These are phyloP conservation scores for Lactifluus volemus DNA, from an alignment of 768 basidiomycete species.

Conservation along the genomic window DNA sequence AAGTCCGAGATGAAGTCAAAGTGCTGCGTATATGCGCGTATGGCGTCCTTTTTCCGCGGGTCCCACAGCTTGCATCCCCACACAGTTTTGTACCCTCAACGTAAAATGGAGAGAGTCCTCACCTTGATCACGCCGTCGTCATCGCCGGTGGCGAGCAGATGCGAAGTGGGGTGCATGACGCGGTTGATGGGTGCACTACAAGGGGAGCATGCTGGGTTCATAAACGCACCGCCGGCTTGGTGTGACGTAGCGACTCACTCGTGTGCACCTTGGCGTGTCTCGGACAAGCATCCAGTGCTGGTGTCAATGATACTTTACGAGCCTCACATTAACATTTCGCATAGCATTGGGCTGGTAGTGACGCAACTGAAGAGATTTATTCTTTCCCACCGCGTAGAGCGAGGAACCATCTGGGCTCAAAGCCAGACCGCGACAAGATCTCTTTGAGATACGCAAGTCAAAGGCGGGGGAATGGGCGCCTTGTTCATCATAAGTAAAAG, in stretches of 20 bases:
- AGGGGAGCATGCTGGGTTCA: constrained; percentile 10
- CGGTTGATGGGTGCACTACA: constrained; percentile 78
- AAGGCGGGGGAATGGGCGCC: constrained; percentile 50
- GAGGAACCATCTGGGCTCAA: constrained; percentile 57
- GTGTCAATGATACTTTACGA: constrained; percentile 57
- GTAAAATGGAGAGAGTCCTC: neutral
- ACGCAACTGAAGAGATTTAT: constrained; percentile 74
- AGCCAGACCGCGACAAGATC: constrained; percentile 71
- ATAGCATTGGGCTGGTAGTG: neutral
- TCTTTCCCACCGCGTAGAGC: constrained; percentile 77
- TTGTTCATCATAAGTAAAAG: constrained; percentile 69
- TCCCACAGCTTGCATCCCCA: constrained; percentile 70
- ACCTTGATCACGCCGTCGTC: constrained; percentile 95
- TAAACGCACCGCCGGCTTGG: constrained; percentile 9
- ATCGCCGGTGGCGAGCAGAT: constrained; percentile 78
- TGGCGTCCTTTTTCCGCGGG: constrained; percentile 54
- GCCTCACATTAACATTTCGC: neutral
- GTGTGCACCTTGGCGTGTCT: constrained; percentile 46
- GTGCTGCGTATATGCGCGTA: constrained; percentile 73
- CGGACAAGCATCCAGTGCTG: constrained; percentile 40
- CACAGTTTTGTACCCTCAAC: neutral
- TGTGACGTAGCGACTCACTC: constrained; percentile 43
- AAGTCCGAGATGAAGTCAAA: constrained; percentile 95
- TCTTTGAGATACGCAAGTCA: constrained; percentile 65
- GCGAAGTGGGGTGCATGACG: constrained; percentile 58